Percentiles rank a stretch among this genome's conserved stretches.
phyloP scores from a whole-genome alignment of 2,329 filamentous ascomycete species.

The Colletotrichum sp. region DNA sequence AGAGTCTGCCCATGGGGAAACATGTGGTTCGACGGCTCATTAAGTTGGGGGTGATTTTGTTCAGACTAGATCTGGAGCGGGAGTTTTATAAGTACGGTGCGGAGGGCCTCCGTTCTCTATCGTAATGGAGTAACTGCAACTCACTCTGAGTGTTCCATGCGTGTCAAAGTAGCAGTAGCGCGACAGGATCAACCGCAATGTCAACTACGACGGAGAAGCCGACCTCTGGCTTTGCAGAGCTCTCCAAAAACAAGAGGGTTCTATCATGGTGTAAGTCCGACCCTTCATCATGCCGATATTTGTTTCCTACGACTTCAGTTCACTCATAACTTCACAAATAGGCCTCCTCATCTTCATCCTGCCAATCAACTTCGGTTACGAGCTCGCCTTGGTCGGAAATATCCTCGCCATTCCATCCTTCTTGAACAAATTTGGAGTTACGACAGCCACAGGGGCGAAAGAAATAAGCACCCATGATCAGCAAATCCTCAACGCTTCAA shows the following conservation, averaged over 20 bases:
- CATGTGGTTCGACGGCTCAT: neutral
- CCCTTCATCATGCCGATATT: fast-evolving
- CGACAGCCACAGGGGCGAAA: neutral
- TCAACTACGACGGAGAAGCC: neutral
- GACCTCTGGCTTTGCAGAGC: neutral
- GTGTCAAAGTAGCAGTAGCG: neutral
- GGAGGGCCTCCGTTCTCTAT: fast-evolving
- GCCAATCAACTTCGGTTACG: conserved; percentile 10
- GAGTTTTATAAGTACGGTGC: neutral
- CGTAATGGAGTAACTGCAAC: neutral
- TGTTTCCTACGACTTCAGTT: fast-evolving
- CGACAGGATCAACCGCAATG: neutral
- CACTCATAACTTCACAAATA: fast-evolving
- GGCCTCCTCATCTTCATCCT: conserved; percentile 9
- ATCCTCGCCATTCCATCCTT: neutral
- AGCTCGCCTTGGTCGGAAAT: neutral
- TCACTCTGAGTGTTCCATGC: neutral
- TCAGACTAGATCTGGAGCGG: fast-evolving
- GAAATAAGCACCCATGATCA: neutral
- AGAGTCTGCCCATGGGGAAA: neutral
- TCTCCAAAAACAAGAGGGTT: conserved; percentile 1
- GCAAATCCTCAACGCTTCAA: neutral
- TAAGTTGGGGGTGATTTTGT: neutral
- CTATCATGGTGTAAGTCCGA: neutral
- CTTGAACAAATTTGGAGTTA: neutral